phyloP scores from a whole-genome alignment of 805 yeast genomes.

The Suhomyces canberraensis region DNA sequence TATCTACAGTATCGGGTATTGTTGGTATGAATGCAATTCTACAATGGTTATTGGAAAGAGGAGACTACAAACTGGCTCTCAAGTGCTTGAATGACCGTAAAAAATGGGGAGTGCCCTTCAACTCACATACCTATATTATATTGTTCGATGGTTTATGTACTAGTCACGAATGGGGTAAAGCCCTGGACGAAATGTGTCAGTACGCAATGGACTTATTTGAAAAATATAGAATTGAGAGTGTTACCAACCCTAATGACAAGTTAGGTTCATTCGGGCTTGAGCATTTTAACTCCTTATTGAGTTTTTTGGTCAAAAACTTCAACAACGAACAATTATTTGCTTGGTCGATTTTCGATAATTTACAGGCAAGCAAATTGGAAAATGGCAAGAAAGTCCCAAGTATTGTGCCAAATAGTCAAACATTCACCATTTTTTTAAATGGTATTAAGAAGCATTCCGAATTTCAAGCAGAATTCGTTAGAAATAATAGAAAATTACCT shows the following conservation, averaged over 20 bases:
- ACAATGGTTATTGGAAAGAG: conserved; percentile 44
- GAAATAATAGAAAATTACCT: conserved; percentile 12
- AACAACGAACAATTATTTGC: conserved; percentile 29
- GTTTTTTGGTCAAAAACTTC: conserved; percentile 33
- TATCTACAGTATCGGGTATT: conserved; percentile 2
- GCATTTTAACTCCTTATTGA: conserved; percentile 37
- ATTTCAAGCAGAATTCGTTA: conserved; percentile 13
- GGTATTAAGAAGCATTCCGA: conserved; percentile 26
- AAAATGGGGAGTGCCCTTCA: conserved; percentile 57
- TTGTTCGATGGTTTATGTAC: conserved; percentile 36
- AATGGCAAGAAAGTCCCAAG: conserved; percentile 10
- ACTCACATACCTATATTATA: conserved; percentile 41
- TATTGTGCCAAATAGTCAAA: conserved; percentile 29
- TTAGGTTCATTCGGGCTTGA: conserved; percentile 17
- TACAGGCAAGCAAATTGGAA: conserved; percentile 9
- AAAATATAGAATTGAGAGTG: conserved; percentile 17
- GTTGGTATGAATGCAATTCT: conserved; percentile 65
- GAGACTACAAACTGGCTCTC: conserved; percentile 47
- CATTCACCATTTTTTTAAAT: conserved; percentile 37
- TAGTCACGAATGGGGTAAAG: conserved; percentile 31
- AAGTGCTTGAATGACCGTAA: conserved; percentile 52
- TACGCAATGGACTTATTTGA: conserved; percentile 22
- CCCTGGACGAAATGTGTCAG: conserved; percentile 16
- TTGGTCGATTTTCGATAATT: conserved; percentile 35
- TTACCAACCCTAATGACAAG: conserved; percentile 14